Conservation (phyloP, 2,329 filamentous ascomycete species). For the Aureobasidium vineae region DNA sequence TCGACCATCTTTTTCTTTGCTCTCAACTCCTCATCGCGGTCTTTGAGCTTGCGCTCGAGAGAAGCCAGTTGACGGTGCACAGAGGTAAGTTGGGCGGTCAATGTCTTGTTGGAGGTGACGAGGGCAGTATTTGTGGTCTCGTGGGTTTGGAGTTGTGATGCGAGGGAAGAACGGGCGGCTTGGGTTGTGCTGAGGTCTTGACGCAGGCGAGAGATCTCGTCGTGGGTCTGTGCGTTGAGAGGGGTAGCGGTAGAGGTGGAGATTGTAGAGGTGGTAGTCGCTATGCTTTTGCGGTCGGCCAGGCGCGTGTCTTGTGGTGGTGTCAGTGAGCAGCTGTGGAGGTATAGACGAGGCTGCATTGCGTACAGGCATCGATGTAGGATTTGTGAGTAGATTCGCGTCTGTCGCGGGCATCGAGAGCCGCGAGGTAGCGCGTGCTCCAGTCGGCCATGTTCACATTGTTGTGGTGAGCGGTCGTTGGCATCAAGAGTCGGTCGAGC, state of each 20-base stretch:
- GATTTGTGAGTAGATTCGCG: constrained; percentile 64
- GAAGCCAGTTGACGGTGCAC: constrained; percentile 61
- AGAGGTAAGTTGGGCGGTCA: constrained; percentile 70
- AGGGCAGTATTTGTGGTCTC: constrained; percentile 40
- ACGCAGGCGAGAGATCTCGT: constrained; percentile 39
- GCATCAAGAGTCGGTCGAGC: too few species aligned
- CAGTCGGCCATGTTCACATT: constrained; percentile 60
- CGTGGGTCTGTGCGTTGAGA: constrained; percentile 19
- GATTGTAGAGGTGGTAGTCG: constrained; percentile 35
- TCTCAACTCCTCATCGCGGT: constrained; percentile 79
- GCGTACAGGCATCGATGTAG: constrained; percentile 75
- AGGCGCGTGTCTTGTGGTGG: constrained; percentile 44
- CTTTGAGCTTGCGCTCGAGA: constrained; percentile 66
- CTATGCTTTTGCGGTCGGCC: constrained; percentile 44
- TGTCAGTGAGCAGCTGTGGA: constrained; percentile 17
- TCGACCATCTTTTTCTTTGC: constrained; percentile 82
- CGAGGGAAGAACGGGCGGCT: constrained; percentile 28
- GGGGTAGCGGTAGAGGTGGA: constrained; percentile 23
- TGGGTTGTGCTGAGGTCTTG: constrained; percentile 55
- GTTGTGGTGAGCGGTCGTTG: neutral
- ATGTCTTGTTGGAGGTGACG: constrained; percentile 67
- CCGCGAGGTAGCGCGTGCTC: constrained; percentile 76
- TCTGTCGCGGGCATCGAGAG: constrained; percentile 69
- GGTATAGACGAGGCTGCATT: constrained; percentile 29
- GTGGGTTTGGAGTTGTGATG: constrained; percentile 49